Evolutionary conservation across 176 grass and related monocot species (phyloP).

Genomic region (Leersia perrieri): DNA sequence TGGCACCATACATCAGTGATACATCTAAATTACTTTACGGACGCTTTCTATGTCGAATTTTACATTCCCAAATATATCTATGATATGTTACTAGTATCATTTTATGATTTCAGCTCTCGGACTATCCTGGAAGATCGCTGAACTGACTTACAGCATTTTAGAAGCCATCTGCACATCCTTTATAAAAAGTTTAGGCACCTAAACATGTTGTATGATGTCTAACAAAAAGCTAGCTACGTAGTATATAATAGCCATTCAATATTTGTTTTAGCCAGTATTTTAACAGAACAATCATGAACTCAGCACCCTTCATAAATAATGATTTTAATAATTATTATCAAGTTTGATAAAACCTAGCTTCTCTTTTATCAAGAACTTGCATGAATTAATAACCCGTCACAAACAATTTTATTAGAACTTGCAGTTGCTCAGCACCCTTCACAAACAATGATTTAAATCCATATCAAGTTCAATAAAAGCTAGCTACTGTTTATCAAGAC

Average conservation of each 20-base stretch:
- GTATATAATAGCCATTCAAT: background rate
- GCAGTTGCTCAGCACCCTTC: too few relatives aligned
- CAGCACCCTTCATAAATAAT: background rate
- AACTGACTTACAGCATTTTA: background rate
- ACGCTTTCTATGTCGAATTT: background rate
- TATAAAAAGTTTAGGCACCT: background rate
- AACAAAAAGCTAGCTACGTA: background rate
- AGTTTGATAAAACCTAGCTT: too few relatives aligned
- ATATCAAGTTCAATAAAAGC: too few relatives aligned
- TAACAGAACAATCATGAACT: too few relatives aligned
- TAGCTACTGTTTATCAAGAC: too few relatives aligned
- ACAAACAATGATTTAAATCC: too few relatives aligned
- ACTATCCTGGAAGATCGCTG: background rate
- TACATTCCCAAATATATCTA: background rate
- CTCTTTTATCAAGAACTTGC: too few relatives aligned
- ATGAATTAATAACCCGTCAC: too few relatives aligned
- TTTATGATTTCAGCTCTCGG: background rate
- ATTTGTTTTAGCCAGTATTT: too few relatives aligned
- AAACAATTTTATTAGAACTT: too few relatives aligned
- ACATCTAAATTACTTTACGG: background rate
- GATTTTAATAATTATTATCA: background rate
- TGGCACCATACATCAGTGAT: background rate
- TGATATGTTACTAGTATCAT: background rate
- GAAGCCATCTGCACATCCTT: background rate
- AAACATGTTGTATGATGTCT: background rate